phyloP scores from a whole-genome alignment of 2,329 filamentous ascomycete genomes.

The Alternaria brassicae region DNA sequence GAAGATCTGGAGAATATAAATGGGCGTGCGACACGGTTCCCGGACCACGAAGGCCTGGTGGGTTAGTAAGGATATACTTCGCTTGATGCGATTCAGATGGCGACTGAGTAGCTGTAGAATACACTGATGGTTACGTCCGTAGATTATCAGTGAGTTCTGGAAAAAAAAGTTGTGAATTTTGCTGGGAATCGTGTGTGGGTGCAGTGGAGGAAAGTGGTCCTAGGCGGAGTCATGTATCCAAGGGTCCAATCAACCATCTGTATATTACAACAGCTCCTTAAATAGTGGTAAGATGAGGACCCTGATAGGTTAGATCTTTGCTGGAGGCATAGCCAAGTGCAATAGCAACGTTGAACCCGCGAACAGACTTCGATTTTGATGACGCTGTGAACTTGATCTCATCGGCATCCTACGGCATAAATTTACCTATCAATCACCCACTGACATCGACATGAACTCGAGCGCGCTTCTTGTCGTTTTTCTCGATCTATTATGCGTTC shows the following conservation, averaged over 20 bases:
- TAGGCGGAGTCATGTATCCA: neutral
- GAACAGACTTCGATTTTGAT: neutral
- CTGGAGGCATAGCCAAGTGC: neutral
- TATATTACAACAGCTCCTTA: neutral
- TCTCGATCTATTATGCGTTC: slow-evolving; percentile 1
- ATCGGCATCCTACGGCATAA: neutral
- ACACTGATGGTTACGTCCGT: neutral
- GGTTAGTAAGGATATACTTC: neutral
- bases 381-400: neutral
- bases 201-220: neutral
- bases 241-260: neutral
- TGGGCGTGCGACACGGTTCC: neutral
- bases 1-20: neutral
- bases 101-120: neutral
- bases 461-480: neutral
- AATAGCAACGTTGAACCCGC: neutral
- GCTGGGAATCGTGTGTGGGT: neutral
- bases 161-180: neutral
- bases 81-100: neutral
- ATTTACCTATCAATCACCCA: slow-evolving; percentile 18
- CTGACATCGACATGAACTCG: slow-evolving; percentile 27
- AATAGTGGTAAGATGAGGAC: neutral
- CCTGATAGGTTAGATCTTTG: neutral
- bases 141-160: neutral
- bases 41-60: neutral